Base-by-base conservation (phyloP, 1,284 basidiomycete species). In the Papiliotrema flavescens region DNA sequence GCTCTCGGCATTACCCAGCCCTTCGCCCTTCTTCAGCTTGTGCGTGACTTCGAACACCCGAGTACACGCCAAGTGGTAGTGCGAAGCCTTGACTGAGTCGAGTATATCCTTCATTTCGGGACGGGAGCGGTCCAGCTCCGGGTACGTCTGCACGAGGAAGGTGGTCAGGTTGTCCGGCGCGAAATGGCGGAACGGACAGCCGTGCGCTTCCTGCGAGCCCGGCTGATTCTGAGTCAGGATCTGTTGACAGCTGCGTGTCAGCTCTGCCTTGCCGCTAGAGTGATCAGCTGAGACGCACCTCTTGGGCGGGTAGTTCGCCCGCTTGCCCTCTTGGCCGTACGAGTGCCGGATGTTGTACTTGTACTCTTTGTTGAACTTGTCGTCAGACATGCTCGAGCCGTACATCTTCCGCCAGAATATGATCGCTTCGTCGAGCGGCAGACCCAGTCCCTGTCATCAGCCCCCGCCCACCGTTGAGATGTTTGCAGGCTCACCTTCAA, bases 331-430 rank as follows among this genome's bases (percentile, higher is more conserved):
- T 42, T 97, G 80, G 44, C 96, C 96, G 72, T 89, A 99, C 9
- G 85, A 87, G 76, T 98, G 96, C 39, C 95, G 86, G 65, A 99
- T 94, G 67, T 98, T 98, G 77, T 99, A 99, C 65, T 86, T 87
- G 80, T 98, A 89, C 71, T 97, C 90, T 75, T 98, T 99, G 79
- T 93, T 94, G 79, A 98, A 99, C 76, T 94, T 89, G 78, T 98
- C 93, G 62, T 98, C 94, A 22, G 85, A 85, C 55, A 90, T 84
- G 36, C 79, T 81, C 44, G 76, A 80, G 28, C 75, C 74, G 73
- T 96, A 98, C 34, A 88, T 87, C 65, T 87, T 87, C 52, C 91
- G 81, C 96, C 96, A 99, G 78, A 98, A 98, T 7, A 85, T 78
- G 50, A 98, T 78, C 2, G 96, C 94, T 76, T 99, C 95, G 28